Base-by-base conservation (phyloP, 2,329 filamentous ascomycete genomes). In the Thelonectria rubi region DNA sequence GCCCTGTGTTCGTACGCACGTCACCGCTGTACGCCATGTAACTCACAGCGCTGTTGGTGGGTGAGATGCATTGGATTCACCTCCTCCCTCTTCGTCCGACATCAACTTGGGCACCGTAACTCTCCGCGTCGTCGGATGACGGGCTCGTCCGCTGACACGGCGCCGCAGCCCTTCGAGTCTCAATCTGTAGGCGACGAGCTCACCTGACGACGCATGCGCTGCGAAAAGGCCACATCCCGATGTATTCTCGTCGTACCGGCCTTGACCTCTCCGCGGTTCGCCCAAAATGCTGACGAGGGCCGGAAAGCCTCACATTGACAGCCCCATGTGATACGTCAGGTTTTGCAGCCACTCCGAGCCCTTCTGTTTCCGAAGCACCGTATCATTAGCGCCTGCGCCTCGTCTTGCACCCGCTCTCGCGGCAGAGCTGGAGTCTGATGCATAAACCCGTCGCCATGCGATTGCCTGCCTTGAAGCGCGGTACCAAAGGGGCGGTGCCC, bases 401-500 rank as follows among this genome's bases (percentile, higher is more conserved):
- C 26, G 7, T 30, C 26, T 30, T 5, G 26, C 26, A 30, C 26
- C 26, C 26, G 26, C 26, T 30, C 26, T 30, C 26, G 26, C 26
- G 26, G 26, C 26, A 30, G 10, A 30, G 26, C 26, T 30, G 24
- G 24, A 24, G 24, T 4, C 24, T 7, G 26, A 30, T 30, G 26
- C 26, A 30, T 30, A 30, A 30, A 5, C 26, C 26, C 26, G 26
- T 30, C 10, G 26, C 26, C 26, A 40, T 46, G 46, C 34, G 12
- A 43, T 45, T 43, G 30, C 43, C 21, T 24, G 21, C 21, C 8
- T 53, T 26, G 32, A 43, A 32, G 50, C 34, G 56, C 55, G 50
- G 46, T 52, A 59, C 60, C 60, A 54, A 39, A 39, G 60, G 45
- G 46, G 46, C 40, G 60, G 55, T 50, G 24, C 43, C 46, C 30